These are phyloP conservation scores for Umbelopsis ramanniana DNA, from an alignment of 192 early-diverging fungal genomes.

Conservation along the genomic window DNA sequence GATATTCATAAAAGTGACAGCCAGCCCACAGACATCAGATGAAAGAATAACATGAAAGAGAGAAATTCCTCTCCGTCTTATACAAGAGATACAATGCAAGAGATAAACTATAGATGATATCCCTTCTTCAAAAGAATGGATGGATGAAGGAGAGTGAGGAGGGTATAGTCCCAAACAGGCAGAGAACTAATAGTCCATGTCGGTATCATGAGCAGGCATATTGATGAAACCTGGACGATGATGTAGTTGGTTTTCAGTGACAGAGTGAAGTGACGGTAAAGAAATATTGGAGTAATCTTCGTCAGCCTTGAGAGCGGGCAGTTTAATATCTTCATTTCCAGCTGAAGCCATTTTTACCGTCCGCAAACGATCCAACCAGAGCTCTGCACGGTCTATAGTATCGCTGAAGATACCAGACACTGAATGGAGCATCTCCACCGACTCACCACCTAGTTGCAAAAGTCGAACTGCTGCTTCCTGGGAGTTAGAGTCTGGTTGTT, in stretches of 20 bases:
- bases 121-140: too few species aligned
- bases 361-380: slow-evolving; percentile 57
- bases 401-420: slow-evolving; percentile 70
- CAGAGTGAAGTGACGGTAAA: slow-evolving; percentile 13
- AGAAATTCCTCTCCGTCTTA: too few species aligned
- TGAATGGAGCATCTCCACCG: slow-evolving; percentile 66
- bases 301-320: neutral
- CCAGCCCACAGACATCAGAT: too few species aligned
- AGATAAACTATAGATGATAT: too few species aligned
- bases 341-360: slow-evolving; percentile 26
- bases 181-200: slow-evolving; percentile 12
- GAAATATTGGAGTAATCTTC: neutral
- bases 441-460: slow-evolving; percentile 71
- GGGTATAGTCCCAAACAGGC: neutral
- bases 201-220: slow-evolving; percentile 7
- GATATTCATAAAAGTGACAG: too few species aligned
- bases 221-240: slow-evolving; percentile 12
- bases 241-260: slow-evolving; percentile 15
- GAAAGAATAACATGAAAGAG: too few species aligned
- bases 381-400: slow-evolving; percentile 70
- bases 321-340: slow-evolving; percentile 19
- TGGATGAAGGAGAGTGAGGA: too few species aligned
- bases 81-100: too few species aligned
- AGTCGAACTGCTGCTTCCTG: slow-evolving; percentile 67
- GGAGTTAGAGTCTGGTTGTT: slow-evolving; percentile 27